Evolutionary conservation across 371 early-diverging fungal genomes (phyloP).

Genomic region (Mycotypha africana): DNA sequence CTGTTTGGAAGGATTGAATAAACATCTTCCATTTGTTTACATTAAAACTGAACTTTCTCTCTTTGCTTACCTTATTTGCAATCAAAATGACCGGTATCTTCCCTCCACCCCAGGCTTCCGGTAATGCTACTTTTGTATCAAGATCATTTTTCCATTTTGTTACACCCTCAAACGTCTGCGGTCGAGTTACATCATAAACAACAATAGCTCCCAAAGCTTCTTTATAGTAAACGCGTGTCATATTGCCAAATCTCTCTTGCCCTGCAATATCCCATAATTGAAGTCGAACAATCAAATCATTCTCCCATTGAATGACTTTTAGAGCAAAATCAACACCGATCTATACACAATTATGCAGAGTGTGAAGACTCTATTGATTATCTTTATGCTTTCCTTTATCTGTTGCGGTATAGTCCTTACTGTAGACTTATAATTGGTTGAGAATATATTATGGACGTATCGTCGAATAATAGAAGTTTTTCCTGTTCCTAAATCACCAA

Average conservation of each 20-base stretch:
- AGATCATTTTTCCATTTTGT: conserved; percentile 70
- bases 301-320: conserved; percentile 66
- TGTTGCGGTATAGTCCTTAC: too few relatives aligned
- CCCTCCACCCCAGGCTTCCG: conserved; percentile 53
- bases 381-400: not conserved
- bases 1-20: conserved; percentile 5
- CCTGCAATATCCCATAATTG: conserved; percentile 90
- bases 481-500: conserved; percentile 78
- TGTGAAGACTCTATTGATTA: not conserved
- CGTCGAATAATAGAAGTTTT: conserved; percentile 65
- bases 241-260: conserved; percentile 71
- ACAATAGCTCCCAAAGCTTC: conserved; percentile 76
- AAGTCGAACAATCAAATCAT: conserved; percentile 51
- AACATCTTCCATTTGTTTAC: not conserved
- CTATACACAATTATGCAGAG: conserved; percentile 16
- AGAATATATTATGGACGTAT: conserved; percentile 69
- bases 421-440: conserved; percentile 68
- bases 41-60: not conserved
- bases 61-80: conserved; percentile 53
- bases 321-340: conserved; percentile 84
- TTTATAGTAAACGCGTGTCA: conserved; percentile 80
- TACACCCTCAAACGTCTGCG: conserved; percentile 66
- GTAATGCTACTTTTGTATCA: conserved; percentile 56
- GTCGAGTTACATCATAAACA: conserved; percentile 75
- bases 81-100: conserved; percentile 58